Evolutionary conservation across 768 basidiomycete genomes (phyloP).

Genomic region (Nidularia sp.): DNA sequence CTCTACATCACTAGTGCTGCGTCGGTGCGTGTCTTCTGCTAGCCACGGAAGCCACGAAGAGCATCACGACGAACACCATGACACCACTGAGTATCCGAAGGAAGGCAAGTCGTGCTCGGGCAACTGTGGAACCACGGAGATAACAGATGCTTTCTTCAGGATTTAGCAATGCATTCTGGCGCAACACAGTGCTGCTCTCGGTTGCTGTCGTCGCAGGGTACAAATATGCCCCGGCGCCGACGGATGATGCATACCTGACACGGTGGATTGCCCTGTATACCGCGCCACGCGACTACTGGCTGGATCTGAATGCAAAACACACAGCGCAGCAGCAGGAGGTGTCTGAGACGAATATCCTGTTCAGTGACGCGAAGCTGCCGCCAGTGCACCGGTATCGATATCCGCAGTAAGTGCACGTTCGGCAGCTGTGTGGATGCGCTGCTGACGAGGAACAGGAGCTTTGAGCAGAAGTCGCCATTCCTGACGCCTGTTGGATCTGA

Average conservation of each 20-base stretch:
- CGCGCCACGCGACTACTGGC: constrained; percentile 52
- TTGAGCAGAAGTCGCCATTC: constrained; percentile 62
- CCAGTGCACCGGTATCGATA: constrained; percentile 62
- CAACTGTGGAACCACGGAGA: no score
- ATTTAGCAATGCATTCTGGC: constrained; percentile 66
- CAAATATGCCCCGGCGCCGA: constrained; percentile 64
- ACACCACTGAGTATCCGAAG: constrained; percentile 40
- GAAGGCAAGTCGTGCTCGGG: constrained; percentile 45
- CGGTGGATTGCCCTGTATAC: constrained; percentile 60
- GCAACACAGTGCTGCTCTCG: constrained; percentile 51
- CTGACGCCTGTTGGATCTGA: constrained; percentile 50
- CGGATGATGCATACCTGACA: constrained; percentile 60
- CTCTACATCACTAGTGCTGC: constrained; percentile 18
- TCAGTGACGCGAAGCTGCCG: constrained; percentile 40
- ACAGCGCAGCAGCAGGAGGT: constrained; percentile 38
- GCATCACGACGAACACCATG: constrained; percentile 25
- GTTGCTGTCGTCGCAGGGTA: constrained; percentile 51
- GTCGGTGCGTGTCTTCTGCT: constrained; percentile 41
- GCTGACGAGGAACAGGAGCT: constrained; percentile 28
- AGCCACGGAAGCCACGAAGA: constrained; percentile 37
- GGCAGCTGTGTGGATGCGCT: constrained; percentile 5
- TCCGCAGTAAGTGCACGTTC: constrained; percentile 58
- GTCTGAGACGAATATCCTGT: constrained; percentile 36
- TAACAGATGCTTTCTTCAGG: constrained; percentile 27
- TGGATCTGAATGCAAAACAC: constrained; percentile 53